These are phyloP conservation scores for Wickerhamomyces pijperi DNA, from an alignment of 805 yeast species.

Conservation along the genomic window DNA sequence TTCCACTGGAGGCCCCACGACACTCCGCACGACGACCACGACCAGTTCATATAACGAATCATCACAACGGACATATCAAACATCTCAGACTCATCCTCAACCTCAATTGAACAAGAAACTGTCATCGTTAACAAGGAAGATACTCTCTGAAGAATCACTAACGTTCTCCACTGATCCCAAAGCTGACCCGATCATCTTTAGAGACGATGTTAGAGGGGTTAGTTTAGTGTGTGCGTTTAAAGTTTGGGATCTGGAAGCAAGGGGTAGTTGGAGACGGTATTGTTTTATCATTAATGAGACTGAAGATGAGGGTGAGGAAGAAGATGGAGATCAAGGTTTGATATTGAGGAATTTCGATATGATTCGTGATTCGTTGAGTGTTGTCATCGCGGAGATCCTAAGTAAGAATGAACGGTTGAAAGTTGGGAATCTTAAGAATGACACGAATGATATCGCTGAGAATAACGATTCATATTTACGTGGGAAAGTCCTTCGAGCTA, in stretches of 20 bases:
- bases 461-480: background rate
- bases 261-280: constrained; percentile 67
- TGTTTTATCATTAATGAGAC: constrained; percentile 37
- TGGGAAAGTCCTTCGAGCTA: background rate
- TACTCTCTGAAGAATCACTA: constrained; percentile 57
- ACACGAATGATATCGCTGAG: too few relatives aligned
- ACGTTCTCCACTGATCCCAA: constrained; percentile 34
- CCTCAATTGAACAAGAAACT: constrained; percentile 40
- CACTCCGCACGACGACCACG: background rate
- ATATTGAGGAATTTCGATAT: too few relatives aligned
- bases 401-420: too few relatives aligned
- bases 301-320: background rate
- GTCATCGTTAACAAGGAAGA: constrained; percentile 49
- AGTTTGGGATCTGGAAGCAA: constrained; percentile 49
- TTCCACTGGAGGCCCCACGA: background rate
- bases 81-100: constrained; percentile 53
- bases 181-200: constrained; percentile 42
- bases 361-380: background rate
- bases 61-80: constrained; percentile 24
- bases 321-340: too few relatives aligned
- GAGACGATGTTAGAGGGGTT: constrained; percentile 50
- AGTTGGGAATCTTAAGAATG: too few relatives aligned
- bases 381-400: background rate
- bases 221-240: constrained; percentile 52
- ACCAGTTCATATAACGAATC: too few relatives aligned